Conservation (phyloP, 805 yeast species). For the Scheffersomyces coipomensis region DNA sequence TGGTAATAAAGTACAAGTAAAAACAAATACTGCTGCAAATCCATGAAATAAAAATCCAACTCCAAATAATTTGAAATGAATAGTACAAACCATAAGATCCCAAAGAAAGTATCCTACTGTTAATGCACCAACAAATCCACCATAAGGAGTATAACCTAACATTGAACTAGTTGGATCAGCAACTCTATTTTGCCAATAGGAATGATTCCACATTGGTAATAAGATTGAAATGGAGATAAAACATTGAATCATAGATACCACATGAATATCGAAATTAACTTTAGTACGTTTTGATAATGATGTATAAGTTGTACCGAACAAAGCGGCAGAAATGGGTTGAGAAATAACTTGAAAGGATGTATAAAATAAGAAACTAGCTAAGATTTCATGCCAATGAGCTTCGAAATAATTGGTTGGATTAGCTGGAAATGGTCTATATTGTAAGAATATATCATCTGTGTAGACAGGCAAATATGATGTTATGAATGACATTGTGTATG, state of each 20-base stretch:
- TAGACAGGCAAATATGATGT: slow-evolving; percentile 19
- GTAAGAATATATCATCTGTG: slow-evolving; percentile 42
- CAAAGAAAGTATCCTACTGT: slow-evolving; percentile 88
- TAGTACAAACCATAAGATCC: slow-evolving; percentile 75
- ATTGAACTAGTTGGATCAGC: slow-evolving; percentile 45
- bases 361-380: slow-evolving; percentile 61
- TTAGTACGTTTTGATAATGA: slow-evolving; percentile 43
- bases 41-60: slow-evolving; percentile 83
- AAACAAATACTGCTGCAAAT: slow-evolving; percentile 73
- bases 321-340: slow-evolving; percentile 45
- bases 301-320: slow-evolving; percentile 58
- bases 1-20: slow-evolving; percentile 62
- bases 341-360: slow-evolving; percentile 51
- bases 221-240: slow-evolving; percentile 58
- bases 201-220: slow-evolving; percentile 65
- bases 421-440: slow-evolving; percentile 46
- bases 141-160: slow-evolving; percentile 71
- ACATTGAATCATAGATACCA: slow-evolving; percentile 85
- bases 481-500: background rate
- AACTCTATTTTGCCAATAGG: slow-evolving; percentile 34
- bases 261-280: slow-evolving; percentile 84
- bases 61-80: slow-evolving; percentile 70
- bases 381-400: slow-evolving; percentile 76
- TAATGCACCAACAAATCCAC: slow-evolving; percentile 68
- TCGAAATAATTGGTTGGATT: slow-evolving; percentile 40